Conservation (phyloP, 2,329 filamentous ascomycete species). For the Botryotinia narcissicola region DNA sequence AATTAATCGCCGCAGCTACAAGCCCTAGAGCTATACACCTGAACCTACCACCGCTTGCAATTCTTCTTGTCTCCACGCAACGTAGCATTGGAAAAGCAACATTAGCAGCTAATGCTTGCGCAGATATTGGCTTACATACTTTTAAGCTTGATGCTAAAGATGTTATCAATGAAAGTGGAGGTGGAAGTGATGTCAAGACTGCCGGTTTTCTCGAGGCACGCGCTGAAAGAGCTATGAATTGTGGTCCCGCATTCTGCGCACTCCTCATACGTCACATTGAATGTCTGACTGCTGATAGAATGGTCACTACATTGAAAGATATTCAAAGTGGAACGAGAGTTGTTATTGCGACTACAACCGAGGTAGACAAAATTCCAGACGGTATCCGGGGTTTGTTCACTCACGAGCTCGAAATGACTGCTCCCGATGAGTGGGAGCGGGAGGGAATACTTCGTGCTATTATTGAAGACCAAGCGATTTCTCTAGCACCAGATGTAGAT, state of each 20-base stretch:
- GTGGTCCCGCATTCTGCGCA: conserved; percentile 78
- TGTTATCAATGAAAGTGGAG: conserved; percentile 85
- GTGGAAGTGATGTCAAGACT: conserved; percentile 88
- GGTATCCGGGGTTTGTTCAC: conserved; percentile 88
- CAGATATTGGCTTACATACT: conserved; percentile 85
- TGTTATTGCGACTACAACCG: conserved; percentile 88
- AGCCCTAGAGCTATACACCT: conserved; percentile 84
- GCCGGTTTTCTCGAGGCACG: conserved; percentile 86
- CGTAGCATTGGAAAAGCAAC: conserved; percentile 91
- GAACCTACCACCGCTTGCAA: conserved; percentile 81
- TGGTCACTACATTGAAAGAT: conserved; percentile 80
- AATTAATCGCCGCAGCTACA: conserved; percentile 84
- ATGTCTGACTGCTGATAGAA: conserved; percentile 84
- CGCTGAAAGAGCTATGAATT: conserved; percentile 84
- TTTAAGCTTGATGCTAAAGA: conserved; percentile 91
- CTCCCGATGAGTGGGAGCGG: conserved; percentile 88
- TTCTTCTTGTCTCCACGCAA: conserved; percentile 87
- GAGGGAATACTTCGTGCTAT: conserved; percentile 82
- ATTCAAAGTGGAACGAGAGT: conserved; percentile 78
- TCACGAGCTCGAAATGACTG: conserved; percentile 90
- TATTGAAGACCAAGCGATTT: conserved; percentile 70
- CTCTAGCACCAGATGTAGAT: conserved; percentile 80
- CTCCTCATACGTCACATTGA: conserved; percentile 89
- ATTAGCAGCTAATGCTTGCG: conserved; percentile 71
- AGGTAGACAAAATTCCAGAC: conserved; percentile 91